Conservation (phyloP, 176 grass and related monocot species). For the Pontederia crassipes region DNA sequence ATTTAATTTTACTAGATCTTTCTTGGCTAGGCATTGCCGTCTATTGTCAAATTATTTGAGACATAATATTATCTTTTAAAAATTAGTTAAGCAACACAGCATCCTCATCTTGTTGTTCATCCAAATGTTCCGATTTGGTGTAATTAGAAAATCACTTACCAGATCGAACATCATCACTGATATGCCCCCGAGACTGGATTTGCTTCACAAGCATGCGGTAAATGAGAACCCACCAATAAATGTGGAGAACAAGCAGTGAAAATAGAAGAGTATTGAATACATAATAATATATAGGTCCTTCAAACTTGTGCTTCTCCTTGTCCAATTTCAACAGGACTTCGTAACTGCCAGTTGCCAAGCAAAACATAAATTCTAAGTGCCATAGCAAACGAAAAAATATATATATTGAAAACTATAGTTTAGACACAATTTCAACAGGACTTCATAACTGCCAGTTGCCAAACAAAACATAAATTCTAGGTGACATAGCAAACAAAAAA, state of each 20-base stretch:
- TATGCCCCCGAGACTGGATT: conserved; percentile 57
- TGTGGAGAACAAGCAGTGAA: conserved; percentile 74
- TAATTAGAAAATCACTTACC: conserved; percentile 27
- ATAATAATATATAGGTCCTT: conserved; percentile 83
- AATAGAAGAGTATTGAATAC: conserved; percentile 88
- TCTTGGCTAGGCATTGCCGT: too few species aligned
- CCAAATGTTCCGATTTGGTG: background rate
- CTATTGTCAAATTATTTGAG: too few species aligned
- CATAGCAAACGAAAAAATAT: conserved; percentile 4
- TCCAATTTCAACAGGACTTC: conserved; percentile 62
- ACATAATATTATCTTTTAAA: background rate
- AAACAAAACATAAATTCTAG: background rate
- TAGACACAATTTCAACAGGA: conserved; percentile 27
- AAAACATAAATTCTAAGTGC: background rate
- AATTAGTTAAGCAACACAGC: background rate
- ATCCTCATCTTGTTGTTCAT: background rate
- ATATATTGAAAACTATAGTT: too few species aligned
- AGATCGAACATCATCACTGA: conserved; percentile 81
- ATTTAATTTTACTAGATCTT: too few species aligned
- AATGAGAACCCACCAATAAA: conserved; percentile 90
- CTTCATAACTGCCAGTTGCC: conserved; percentile 62
- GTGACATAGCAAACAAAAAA: conserved; percentile 10
- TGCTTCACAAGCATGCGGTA: conserved; percentile 80
- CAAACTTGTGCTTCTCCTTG: conserved; percentile 54
- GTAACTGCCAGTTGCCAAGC: conserved; percentile 43